A percentile compares a stretch with the other conserved stretches of the same genome.
phyloP scores from a whole-genome alignment of 2,329 filamentous ascomycete species.

The Fusarium redolens region DNA sequence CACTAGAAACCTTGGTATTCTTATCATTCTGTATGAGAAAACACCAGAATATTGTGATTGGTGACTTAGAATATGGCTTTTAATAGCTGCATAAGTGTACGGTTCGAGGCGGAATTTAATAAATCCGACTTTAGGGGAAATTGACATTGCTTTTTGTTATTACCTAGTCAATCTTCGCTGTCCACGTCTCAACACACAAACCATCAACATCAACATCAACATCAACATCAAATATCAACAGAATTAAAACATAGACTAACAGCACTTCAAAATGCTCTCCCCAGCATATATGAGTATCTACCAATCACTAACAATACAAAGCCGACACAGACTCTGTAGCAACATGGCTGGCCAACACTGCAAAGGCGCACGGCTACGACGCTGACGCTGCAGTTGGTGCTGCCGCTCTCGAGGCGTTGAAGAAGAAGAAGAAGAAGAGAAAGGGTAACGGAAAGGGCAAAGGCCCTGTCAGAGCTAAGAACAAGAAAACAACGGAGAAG shows the following conservation, averaged over 20 bases:
- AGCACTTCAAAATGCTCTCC: neutral
- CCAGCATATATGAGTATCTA: slow-evolving; percentile 13
- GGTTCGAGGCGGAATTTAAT: neutral
- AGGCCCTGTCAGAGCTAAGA: slow-evolving; percentile 2
- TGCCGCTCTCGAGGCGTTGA: accelerated
- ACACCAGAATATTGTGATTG: neutral
- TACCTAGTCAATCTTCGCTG: neutral
- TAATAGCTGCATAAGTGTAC: neutral
- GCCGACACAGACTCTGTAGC: slow-evolving; percentile 35
- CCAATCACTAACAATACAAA: slow-evolving; percentile 35
- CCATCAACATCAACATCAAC: neutral
- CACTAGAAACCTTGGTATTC: neutral
- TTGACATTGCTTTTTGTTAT: neutral
- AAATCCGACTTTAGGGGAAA: neutral
- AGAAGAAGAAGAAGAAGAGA: neutral
- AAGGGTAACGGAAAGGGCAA: slow-evolving; percentile 21
- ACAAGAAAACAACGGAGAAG: neutral
- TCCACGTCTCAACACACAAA: neutral
- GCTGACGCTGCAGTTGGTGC: neutral
- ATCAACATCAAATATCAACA: neutral
- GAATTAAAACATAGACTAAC: too few species aligned
- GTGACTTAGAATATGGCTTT: neutral
- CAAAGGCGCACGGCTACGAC: slow-evolving; percentile 24
- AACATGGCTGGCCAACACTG: slow-evolving; percentile 28
- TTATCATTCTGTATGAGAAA: neutral